Evolutionary conservation across 805 yeast species (phyloP).

Genomic region (Hermanozyma aechmeae): DNA sequence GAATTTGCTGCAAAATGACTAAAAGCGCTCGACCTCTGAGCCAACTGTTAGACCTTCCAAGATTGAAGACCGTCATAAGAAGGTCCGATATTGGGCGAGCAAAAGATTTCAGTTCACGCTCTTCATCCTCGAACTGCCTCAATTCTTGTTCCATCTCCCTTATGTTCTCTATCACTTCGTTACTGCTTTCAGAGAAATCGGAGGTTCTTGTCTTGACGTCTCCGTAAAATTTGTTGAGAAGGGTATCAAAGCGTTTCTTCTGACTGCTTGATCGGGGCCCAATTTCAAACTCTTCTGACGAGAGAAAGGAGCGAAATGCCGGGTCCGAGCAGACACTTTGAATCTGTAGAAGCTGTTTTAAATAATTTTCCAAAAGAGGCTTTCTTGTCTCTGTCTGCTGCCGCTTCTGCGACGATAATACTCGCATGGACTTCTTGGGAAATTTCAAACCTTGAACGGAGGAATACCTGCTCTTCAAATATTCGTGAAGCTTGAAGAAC

Average conservation of each 20-base stretch:
- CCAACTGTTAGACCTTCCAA: slow-evolving; percentile 63
- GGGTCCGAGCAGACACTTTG: slow-evolving; percentile 68
- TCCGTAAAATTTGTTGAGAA: slow-evolving; percentile 26
- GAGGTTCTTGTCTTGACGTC: slow-evolving; percentile 1
- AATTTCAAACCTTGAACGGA: slow-evolving; percentile 39
- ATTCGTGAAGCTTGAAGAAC: slow-evolving; percentile 62
- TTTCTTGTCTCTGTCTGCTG: slow-evolving; percentile 58
- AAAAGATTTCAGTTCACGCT: slow-evolving; percentile 34
- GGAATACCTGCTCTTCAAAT: slow-evolving; percentile 45
- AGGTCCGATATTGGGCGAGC: slow-evolving; percentile 78
- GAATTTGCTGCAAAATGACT: slow-evolving; percentile 70
- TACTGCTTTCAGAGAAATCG: slow-evolving; percentile 4
- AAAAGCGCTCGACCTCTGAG: slow-evolving; percentile 76
- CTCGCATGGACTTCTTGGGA: slow-evolving; percentile 51
- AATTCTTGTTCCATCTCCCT: slow-evolving; percentile 48
- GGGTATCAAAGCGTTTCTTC: slow-evolving; percentile 15
- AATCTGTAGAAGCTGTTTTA: slow-evolving; percentile 45
- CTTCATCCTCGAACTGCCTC: slow-evolving; percentile 38
- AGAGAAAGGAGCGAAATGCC: slow-evolving; percentile 66
- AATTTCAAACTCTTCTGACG: slow-evolving; percentile 51
- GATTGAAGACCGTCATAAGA: slow-evolving; percentile 58
- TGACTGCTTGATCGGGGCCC: slow-evolving; percentile 3
- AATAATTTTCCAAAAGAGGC: slow-evolving; percentile 50
- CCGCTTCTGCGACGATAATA: slow-evolving; percentile 62
- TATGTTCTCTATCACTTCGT: slow-evolving; percentile 17